These are phyloP conservation scores for Phytophthora cryptogea DNA, from an alignment of 352 stramenopile genomes.

Conservation along the genomic window DNA sequence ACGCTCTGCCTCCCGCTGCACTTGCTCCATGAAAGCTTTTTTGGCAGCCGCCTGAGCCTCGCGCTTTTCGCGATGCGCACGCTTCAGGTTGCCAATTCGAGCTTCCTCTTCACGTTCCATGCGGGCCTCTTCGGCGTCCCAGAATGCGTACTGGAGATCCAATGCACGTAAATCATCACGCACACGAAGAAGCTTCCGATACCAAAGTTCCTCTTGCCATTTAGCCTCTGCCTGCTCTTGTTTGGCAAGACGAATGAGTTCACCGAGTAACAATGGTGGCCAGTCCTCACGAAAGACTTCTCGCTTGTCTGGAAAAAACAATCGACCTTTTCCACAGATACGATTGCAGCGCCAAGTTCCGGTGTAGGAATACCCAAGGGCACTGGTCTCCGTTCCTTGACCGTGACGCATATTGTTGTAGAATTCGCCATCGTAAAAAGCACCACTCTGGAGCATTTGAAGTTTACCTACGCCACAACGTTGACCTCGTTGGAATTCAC, in stretches of 20 bases:
- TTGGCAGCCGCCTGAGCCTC: conserved; percentile 62
- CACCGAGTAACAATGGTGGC: conserved; percentile 61
- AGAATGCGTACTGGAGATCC: conserved; percentile 65
- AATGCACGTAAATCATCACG: conserved; percentile 66
- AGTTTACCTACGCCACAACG: conserved; percentile 57
- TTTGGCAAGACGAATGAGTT: conserved; percentile 60
- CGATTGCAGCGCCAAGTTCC: conserved; percentile 61
- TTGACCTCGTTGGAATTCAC: conserved; percentile 51
- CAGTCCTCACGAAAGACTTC: conserved; percentile 57
- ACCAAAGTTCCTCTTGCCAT: conserved; percentile 48
- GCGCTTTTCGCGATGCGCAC: conserved; percentile 53
- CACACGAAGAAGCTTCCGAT: conserved; percentile 61
- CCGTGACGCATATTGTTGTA: conserved; percentile 65
- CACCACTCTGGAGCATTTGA: conserved; percentile 43
- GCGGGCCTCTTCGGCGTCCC: conserved; percentile 61
- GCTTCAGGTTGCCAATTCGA: conserved; percentile 53
- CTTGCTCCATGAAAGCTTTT: conserved; percentile 57
- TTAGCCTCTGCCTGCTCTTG: conserved; percentile 28
- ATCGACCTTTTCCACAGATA: conserved; percentile 52
- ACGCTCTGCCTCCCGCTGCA: conserved; percentile 25
- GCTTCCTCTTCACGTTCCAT: conserved; percentile 48
- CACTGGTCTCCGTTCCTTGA: conserved; percentile 64
- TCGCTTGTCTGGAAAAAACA: conserved; percentile 50
- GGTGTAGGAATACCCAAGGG: conserved; percentile 59
- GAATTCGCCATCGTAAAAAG: conserved; percentile 71